A percentile compares a stretch with the other conserved stretches of the same genome.
Evolutionary conservation across 257 asterid species (phyloP).

Genomic region (Capsicum pubescens): DNA sequence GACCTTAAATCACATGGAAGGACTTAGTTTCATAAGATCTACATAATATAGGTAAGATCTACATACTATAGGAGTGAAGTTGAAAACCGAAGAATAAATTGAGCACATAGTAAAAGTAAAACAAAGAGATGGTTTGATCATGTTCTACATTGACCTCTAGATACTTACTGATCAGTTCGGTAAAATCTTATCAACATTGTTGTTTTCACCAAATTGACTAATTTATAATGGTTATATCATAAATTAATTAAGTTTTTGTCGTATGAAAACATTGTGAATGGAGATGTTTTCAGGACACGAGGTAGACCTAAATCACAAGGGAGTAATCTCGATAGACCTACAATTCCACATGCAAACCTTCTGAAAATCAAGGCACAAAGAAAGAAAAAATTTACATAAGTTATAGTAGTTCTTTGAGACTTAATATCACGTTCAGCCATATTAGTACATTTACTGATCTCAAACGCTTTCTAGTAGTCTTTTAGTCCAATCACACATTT

Average conservation of each 20-base stretch:
- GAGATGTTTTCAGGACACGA: background rate
- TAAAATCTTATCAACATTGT: background rate
- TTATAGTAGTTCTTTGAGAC: background rate
- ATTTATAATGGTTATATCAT: background rate
- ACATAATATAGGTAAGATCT: background rate
- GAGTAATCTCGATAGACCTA: background rate
- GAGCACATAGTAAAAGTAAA: background rate
- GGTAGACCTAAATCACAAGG: background rate
- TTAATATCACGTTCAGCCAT: background rate
- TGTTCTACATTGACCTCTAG: background rate
- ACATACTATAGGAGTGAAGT: background rate
- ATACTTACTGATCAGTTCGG: background rate
- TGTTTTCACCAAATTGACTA: background rate
- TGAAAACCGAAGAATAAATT: background rate
- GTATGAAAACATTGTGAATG: background rate
- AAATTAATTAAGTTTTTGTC: background rate
- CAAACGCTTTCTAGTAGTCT: background rate
- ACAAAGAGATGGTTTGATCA: background rate
- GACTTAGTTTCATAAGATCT: background rate
- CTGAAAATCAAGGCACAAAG: background rate
- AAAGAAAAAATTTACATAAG: background rate
- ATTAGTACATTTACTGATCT: background rate
- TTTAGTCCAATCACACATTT: background rate
- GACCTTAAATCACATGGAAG: background rate
- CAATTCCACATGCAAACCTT: too few species aligned